Evolutionary conservation across 1,284 basidiomycete species (phyloP).

Genomic region (Pseudozyma pruni): DNA sequence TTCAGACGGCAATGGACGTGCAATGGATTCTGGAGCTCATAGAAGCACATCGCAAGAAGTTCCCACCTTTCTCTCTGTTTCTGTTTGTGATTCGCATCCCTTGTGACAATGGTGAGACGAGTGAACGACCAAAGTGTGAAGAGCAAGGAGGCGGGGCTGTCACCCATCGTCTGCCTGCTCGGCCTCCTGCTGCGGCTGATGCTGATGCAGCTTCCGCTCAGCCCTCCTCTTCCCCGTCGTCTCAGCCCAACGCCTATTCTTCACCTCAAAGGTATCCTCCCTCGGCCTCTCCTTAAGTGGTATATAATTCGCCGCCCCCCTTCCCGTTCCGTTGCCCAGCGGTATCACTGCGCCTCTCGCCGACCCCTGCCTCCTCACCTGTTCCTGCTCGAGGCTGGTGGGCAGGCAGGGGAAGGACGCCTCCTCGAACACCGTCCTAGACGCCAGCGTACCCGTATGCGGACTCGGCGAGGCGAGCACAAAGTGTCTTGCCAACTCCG

Average conservation of each 20-base stretch:
- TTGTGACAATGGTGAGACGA: too few relatives aligned
- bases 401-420: constrained; percentile 23
- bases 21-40: too few relatives aligned
- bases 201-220: constrained; percentile 6
- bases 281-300: constrained; percentile 14
- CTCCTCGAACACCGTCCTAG: constrained; percentile 12
- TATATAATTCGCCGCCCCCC: constrained; percentile 28
- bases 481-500: constrained; percentile 59
- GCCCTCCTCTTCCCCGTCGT: constrained; percentile 20
- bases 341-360: constrained; percentile 15
- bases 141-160: too few relatives aligned
- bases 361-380: neutral
- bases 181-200: neutral
- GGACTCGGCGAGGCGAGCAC: constrained; percentile 38
- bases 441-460: constrained; percentile 6
- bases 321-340: constrained; percentile 30
- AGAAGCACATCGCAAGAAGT: too few relatives aligned
- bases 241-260: constrained; percentile 40
- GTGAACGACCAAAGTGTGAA: too few relatives aligned
- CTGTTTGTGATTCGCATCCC: too few relatives aligned
- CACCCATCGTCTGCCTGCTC: neutral
- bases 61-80: too few relatives aligned
- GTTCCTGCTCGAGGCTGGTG: neutral
- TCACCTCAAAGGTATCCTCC: constrained; percentile 33
- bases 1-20: too few relatives aligned